phyloP scores from a whole-genome alignment of 176 grass and related monocot genomes.

The Otatea glauca region DNA sequence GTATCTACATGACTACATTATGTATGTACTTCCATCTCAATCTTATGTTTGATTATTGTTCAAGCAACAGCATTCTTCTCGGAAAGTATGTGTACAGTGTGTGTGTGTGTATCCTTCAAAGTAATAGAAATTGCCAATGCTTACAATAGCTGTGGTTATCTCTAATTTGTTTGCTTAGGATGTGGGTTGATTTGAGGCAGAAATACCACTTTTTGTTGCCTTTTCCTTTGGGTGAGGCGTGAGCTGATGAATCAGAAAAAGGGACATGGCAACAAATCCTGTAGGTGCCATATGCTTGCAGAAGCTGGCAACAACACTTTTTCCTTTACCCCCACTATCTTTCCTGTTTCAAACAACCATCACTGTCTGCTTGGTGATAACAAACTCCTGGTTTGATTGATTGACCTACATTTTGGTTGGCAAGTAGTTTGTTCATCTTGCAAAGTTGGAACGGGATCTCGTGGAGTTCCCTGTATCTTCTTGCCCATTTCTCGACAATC shows the following conservation, averaged over 20 bases:
- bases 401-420: not conserved
- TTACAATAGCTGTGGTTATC: not conserved
- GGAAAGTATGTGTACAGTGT: not conserved
- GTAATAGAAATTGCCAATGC: not conserved
- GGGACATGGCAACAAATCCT: not conserved
- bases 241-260: not conserved
- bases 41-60: not conserved
- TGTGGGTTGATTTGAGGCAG: not conserved
- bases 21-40: slow-evolving; percentile 6
- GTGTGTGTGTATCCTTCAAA: no score
- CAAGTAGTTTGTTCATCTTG: not conserved
- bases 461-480: not conserved
- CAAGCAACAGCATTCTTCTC: not conserved
- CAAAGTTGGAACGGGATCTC: not conserved
- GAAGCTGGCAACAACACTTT: not conserved
- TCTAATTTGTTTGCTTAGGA: not conserved
- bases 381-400: slow-evolving; percentile 1
- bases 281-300: not conserved
- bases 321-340: not conserved
- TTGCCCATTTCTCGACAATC: not conserved
- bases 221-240: not conserved
- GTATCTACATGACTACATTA: not conserved
- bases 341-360: not conserved
- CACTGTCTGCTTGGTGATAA: not conserved
- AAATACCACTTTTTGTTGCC: not conserved